A percentile compares a stretch with the other conserved stretches of the same genome.
Evolutionary conservation across 352 stramenopile species (phyloP).

Genomic region (Phytophthora litchii): DNA sequence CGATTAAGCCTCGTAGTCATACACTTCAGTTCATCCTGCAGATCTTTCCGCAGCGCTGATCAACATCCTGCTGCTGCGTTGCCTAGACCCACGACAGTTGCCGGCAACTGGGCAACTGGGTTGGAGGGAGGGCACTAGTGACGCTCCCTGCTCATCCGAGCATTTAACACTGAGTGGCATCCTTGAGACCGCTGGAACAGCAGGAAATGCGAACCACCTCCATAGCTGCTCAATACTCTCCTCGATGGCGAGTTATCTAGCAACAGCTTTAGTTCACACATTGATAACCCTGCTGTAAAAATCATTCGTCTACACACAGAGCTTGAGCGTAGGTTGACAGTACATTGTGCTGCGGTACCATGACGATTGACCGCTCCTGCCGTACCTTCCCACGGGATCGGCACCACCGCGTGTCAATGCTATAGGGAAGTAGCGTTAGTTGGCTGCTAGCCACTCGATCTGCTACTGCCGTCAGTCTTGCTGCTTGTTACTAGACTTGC

Average conservation of each 20-base stretch:
- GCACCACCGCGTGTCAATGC: slow-evolving; percentile 12
- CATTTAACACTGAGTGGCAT: slow-evolving; percentile 26
- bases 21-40: no score
- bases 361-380: not conserved
- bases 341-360: not conserved
- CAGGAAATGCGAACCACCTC: not conserved
- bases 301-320: not conserved
- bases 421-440: no score
- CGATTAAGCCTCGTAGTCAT: no score
- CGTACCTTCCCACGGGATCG: slow-evolving; percentile 12
- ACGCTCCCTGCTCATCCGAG: slow-evolving; percentile 7
- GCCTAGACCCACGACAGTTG: no score
- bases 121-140: slow-evolving; percentile 1
- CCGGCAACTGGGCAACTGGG: no score
- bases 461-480: not conserved
- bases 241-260: not conserved
- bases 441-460: not conserved
- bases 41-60: no score
- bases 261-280: not conserved
- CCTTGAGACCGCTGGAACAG: slow-evolving; percentile 12
- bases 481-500: not conserved
- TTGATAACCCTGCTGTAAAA: not conserved
- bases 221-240: not conserved
- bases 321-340: not conserved
- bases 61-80: slow-evolving; percentile 1